Evolutionary conservation across 352 stramenopile species (phyloP), one percentile per base, ranked within the genome.

Genomic region (Achlya hypogyna): DNA sequence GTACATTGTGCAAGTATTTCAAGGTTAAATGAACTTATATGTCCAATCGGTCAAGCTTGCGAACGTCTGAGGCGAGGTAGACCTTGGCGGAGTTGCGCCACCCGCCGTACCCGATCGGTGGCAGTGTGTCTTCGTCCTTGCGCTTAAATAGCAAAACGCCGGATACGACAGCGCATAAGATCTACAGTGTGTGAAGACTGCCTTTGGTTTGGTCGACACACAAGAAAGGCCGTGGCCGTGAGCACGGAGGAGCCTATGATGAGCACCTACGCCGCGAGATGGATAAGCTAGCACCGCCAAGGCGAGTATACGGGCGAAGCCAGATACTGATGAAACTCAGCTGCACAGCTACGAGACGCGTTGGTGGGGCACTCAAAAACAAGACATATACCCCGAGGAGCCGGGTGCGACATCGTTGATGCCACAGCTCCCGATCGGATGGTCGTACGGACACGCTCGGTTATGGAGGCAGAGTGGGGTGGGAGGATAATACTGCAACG

Each of bases 101-200:
- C 25, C 31, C 25, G 4, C 73, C 77, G 67, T 87, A 88, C n/a
- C 71, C 70, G 25, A 89, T 74, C 9, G 67, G 40, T 1, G 83
- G 83, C n/a, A 81, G 59, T 20, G 89, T 81, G 51, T 89, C 83
- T 69, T 87, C 72, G 49, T 92, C 81, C 45, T 82, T 68, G 38
- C 83, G 75, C 69, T 92, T 90, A 31, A 87, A 80, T 63, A 82
- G 87, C 18, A 92, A 73, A 42, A 80, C 89, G 1, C 88, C 2
- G 0, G 79, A 83, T 27, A 59, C 66, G 10, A 85, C 2, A 6
- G 87, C 58, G 60, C 85, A 88, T 16, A 68, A 5, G 14, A 86
- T 74, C 80, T 89, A 45, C 20, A 58, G 31, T 56, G 25, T 20
- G 22, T 49, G 18, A 49, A 22, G 22, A 49, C 18, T 49, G 22